Evolutionary conservation across 2,329 filamentous ascomycete genomes (phyloP).

Genomic region (Cladosporium phlei): DNA sequence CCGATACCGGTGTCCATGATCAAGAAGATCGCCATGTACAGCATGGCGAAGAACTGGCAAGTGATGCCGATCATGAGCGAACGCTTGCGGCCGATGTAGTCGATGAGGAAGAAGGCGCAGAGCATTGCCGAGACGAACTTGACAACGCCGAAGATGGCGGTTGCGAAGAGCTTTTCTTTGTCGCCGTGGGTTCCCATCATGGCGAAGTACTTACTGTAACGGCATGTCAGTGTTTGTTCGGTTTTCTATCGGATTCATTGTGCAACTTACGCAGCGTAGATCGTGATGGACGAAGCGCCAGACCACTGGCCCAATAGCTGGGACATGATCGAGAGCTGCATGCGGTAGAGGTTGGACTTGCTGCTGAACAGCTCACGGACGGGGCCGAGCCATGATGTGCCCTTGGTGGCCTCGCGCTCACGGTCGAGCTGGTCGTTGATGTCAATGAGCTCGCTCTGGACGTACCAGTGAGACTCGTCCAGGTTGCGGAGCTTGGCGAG

Average conservation of each 20-base stretch:
- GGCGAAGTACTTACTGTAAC: constrained; percentile 66
- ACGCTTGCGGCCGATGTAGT: constrained; percentile 69
- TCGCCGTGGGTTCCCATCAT: constrained; percentile 66
- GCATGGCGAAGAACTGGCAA: constrained; percentile 48
- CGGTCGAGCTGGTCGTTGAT: constrained; percentile 64
- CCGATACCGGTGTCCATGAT: constrained; percentile 56
- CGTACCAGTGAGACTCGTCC: constrained; percentile 28
- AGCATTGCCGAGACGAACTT: constrained; percentile 63
- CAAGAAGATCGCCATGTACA: constrained; percentile 52
- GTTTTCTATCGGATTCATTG: no score
- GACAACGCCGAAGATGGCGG: constrained; percentile 69
- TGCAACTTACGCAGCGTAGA: constrained; percentile 64
- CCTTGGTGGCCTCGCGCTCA: constrained; percentile 66
- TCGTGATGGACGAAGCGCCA: constrained; percentile 64
- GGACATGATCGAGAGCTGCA: constrained; percentile 63
- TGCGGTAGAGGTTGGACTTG: constrained; percentile 66
- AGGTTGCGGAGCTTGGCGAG: constrained; percentile 29
- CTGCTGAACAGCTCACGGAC: constrained; percentile 65
- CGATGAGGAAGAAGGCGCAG: constrained; percentile 74
- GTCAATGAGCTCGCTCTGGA: constrained; percentile 51
- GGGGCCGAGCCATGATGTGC: constrained; percentile 59
- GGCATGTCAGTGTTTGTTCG: no score
- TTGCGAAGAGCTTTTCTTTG: constrained; percentile 66
- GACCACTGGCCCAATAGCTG: constrained; percentile 73
- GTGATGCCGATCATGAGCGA: constrained; percentile 46